A percentile compares a stretch with the other conserved stretches of the same genome.
Evolutionary conservation across 2,329 filamentous ascomycete genomes (phyloP).

Genomic region (Cladosporium sp.): DNA sequence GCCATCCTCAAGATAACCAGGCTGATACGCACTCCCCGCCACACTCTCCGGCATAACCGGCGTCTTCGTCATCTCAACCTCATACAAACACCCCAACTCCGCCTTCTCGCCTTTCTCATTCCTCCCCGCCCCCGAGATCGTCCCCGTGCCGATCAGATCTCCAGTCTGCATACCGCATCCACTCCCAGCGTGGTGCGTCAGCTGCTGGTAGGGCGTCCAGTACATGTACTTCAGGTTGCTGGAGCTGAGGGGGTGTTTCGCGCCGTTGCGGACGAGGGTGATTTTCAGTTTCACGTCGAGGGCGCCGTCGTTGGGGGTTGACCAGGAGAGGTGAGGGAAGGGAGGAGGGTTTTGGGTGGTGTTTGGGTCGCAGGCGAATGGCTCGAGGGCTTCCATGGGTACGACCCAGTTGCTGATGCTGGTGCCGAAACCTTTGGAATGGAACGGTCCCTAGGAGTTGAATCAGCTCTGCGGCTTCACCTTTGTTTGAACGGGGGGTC

Average conservation of each 20-base stretch:
- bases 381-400: conserved; percentile 59
- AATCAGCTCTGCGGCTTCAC: too few relatives aligned
- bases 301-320: conserved; percentile 27
- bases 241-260: conserved; percentile 28
- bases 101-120: conserved; percentile 35
- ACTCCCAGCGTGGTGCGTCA: conserved; percentile 48
- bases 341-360: conserved; percentile 34
- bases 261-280: conserved; percentile 32
- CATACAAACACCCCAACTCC: conserved; percentile 48
- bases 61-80: conserved; percentile 38
- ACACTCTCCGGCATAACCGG: conserved; percentile 38
- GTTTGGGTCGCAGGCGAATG: conserved; percentile 34
- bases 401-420: conserved; percentile 64
- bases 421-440: conserved; percentile 63
- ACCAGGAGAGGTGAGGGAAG: conserved; percentile 35
- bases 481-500: too few relatives aligned
- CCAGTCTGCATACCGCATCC: conserved; percentile 46
- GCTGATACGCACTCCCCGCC: conserved; percentile 36
- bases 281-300: conserved; percentile 38
- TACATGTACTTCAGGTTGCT: conserved; percentile 45
- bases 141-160: conserved; percentile 49
- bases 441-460: conserved; percentile 62
- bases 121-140: conserved; percentile 43
- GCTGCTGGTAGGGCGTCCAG: conserved; percentile 50
- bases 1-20: conserved; percentile 46